Evolutionary conservation across 768 basidiomycete genomes (phyloP).

Genomic region (Lactarius akahatsu): DNA sequence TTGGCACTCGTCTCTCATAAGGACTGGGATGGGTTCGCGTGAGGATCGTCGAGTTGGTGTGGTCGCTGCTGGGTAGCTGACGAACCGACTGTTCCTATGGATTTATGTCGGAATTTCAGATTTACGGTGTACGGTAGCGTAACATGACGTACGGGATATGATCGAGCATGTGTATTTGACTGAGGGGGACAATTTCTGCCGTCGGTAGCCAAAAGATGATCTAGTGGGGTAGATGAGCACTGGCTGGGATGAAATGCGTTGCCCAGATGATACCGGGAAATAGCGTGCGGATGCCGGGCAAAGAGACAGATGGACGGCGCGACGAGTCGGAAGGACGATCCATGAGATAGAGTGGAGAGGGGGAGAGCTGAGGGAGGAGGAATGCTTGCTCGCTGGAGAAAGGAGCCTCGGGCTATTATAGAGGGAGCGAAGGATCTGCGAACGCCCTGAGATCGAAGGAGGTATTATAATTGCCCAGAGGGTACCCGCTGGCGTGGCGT

Average conservation of each 20-base stretch:
- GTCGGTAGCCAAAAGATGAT: conserved; percentile 25
- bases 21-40: conserved; percentile 15
- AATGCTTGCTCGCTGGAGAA: not conserved
- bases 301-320: conserved; percentile 25
- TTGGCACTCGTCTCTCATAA: conserved; percentile 15
- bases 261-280: conserved; percentile 33
- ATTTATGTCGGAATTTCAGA: not conserved
- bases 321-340: conserved; percentile 21
- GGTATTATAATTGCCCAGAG: conserved; percentile 26
- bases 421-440: conserved; percentile 27
- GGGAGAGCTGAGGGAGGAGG: conserved; percentile 4
- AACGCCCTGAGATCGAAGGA: conserved; percentile 25
- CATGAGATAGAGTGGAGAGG: conserved; percentile 13
- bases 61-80: conserved; percentile 7
- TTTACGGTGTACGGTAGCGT: not conserved
- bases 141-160: conserved; percentile 11
- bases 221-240: conserved; percentile 25
- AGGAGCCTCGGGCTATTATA: conserved; percentile 22
- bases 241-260: conserved; percentile 13
- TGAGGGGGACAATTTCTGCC: conserved; percentile 18
- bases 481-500: conserved; percentile 28
- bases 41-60: not conserved
- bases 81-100: conserved; percentile 20
- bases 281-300: conserved; percentile 36
- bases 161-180: conserved; percentile 1